These are phyloP conservation scores for Salix brachista DNA, from an alignment of 345 rosid species.

Conservation along the genomic window DNA sequence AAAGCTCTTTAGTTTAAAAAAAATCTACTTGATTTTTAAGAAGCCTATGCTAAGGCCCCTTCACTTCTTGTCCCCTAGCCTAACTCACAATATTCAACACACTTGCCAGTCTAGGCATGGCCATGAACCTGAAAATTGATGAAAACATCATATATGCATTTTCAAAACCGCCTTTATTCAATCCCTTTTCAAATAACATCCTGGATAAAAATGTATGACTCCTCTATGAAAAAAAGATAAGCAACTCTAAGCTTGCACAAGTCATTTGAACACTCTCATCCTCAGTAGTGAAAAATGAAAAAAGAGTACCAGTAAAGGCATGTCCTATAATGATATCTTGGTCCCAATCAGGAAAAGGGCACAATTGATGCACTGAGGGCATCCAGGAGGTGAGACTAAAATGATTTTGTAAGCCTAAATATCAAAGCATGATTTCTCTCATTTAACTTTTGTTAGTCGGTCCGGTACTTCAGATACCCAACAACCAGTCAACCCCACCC, in stretches of 20 bases:
- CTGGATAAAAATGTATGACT: not conserved
- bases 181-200: not conserved
- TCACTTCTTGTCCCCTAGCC: not conserved
- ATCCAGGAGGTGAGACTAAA: not conserved
- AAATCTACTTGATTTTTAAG: not conserved
- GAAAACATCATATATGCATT: not conserved
- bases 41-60: not conserved
- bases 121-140: not conserved
- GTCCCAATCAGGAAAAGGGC: not conserved
- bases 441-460: not conserved
- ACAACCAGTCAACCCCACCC: not conserved
- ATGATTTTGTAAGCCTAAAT: not conserved
- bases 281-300: not conserved
- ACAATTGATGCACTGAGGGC: not conserved
- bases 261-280: not conserved
- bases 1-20: not conserved
- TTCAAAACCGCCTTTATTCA: not conserved
- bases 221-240: not conserved
- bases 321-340: not conserved
- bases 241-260: not conserved
- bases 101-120: not conserved
- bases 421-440: not conserved
- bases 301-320: not conserved
- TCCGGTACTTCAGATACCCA: not conserved
- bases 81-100: not conserved